Conservation (phyloP, 2,329 filamentous ascomycete species). For the Xylariaceae sp. region DNA sequence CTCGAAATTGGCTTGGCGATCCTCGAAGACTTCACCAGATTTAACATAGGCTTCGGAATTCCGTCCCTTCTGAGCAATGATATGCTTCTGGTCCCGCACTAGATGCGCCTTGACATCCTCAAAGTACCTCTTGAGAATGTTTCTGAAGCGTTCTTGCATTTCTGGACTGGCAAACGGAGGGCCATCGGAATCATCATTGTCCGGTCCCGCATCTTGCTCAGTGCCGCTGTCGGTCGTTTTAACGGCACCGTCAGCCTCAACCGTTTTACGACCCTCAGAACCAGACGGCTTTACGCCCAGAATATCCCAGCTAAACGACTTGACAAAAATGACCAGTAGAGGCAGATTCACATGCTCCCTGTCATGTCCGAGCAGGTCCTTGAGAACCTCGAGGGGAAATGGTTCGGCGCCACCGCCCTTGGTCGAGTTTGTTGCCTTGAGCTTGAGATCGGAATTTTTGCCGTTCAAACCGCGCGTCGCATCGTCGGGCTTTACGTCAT, state of each 20-base stretch:
- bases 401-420: constrained; percentile 72
- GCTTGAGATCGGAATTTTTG: constrained; percentile 59
- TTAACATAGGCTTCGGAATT: constrained; percentile 99
- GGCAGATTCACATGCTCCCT: constrained; percentile 88
- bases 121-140: constrained; percentile 80
- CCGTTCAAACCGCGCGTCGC: constrained; percentile 55
- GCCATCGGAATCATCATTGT: constrained; percentile 50
- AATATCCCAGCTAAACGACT: constrained; percentile 93
- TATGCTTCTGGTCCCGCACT: constrained; percentile 83
- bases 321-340: constrained; percentile 89
- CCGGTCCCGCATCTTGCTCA: constrained; percentile 48
- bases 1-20: constrained; percentile 92
- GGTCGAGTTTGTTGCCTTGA: constrained; percentile 48
- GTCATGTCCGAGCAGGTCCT: constrained; percentile 91
- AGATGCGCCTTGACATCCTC: constrained; percentile 89
- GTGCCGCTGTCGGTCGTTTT: constrained; percentile 41
- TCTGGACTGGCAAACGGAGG: constrained; percentile 70
- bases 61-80: constrained; percentile 79
- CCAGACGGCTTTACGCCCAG: constrained; percentile 69
- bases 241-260: constrained; percentile 73
- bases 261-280: constrained; percentile 74
- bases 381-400: constrained; percentile 94
- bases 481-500: constrained; percentile 60
- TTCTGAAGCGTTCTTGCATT: constrained; percentile 78
- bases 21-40: constrained; percentile 96